A percentile compares a stretch with the other conserved stretches of the same genome.
Evolutionary conservation across 2,329 filamentous ascomycete species (phyloP).

Genomic region (Pseudogymnoascus sp.): DNA sequence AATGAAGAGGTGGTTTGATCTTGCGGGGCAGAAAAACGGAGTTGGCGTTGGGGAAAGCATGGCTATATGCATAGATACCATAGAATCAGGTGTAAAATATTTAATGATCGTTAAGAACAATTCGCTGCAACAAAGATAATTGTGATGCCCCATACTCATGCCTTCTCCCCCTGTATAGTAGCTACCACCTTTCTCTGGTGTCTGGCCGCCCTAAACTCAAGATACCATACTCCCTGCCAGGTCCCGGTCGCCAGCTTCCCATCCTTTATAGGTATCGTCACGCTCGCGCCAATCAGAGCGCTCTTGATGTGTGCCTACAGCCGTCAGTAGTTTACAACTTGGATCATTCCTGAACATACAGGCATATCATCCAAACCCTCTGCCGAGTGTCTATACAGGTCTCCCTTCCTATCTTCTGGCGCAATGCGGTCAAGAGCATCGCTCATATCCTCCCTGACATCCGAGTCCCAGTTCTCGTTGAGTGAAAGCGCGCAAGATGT

Average conservation of each 20-base stretch:
- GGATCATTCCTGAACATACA: constrained; percentile 37
- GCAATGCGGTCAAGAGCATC: constrained; percentile 88
- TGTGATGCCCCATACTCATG: constrained; percentile 19
- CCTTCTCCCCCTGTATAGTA: constrained; percentile 84
- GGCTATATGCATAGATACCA: constrained; percentile 2
- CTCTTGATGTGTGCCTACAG: constrained; percentile 85
- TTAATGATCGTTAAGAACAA: constrained; percentile 1
- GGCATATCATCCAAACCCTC: constrained; percentile 95
- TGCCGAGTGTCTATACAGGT: constrained; percentile 76
- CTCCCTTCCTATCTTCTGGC: constrained; percentile 68
- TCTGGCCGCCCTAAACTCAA: constrained; percentile 78
- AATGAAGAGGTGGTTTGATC: neutral
- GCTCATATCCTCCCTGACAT: constrained; percentile 89
- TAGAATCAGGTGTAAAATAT: constrained; percentile 8
- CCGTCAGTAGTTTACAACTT: neutral
- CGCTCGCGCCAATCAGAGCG: constrained; percentile 77
- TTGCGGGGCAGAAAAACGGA: neutral
- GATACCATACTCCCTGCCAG: constrained; percentile 89
- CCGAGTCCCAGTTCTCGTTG: constrained; percentile 84
- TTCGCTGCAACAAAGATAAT: neutral
- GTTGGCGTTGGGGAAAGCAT: constrained; percentile 9
- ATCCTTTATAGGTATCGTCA: constrained; percentile 84
- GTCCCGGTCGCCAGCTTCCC: constrained; percentile 65
- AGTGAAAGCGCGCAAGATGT: constrained; percentile 83
- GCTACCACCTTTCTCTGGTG: constrained; percentile 80